A percentile compares a stretch with the other conserved stretches of the same genome.
Evolutionary conservation across 352 stramenopile species (phyloP).

Genomic region (Globisporangium takayamanum): DNA sequence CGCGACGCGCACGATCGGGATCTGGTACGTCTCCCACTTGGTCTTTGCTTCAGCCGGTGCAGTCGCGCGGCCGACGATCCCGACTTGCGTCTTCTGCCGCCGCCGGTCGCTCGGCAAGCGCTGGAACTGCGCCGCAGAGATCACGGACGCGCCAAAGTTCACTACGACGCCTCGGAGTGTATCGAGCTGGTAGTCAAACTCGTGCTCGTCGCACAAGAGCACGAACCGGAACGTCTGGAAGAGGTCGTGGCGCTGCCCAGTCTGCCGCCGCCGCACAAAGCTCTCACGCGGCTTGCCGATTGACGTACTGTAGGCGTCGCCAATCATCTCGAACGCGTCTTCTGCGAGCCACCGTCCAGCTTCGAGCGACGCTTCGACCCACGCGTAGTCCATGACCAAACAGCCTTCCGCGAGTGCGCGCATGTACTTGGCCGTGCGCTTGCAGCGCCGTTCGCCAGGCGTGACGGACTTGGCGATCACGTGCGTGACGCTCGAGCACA

Average conservation of each 20-base stretch:
- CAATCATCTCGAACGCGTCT: conserved; percentile 64
- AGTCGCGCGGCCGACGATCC: conserved; percentile 72
- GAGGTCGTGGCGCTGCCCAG: conserved; percentile 60
- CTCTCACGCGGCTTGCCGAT: conserved; percentile 64
- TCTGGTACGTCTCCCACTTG: conserved; percentile 60
- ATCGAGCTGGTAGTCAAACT: conserved; percentile 73
- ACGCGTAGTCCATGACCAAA: conserved; percentile 74
- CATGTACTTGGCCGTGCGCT: conserved; percentile 85
- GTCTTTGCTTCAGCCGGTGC: conserved; percentile 39
- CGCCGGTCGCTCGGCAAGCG: conserved; percentile 18
- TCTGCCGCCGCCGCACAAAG: conserved; percentile 38
- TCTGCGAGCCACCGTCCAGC: conserved; percentile 64
- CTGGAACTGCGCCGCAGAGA: conserved; percentile 23
- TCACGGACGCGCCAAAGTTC: conserved; percentile 60
- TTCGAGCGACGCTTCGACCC: conserved; percentile 58
- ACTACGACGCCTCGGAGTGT: conserved; percentile 51
- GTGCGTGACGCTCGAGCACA: conserved; percentile 64
- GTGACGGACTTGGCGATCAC: conserved; percentile 61
- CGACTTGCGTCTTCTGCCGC: conserved; percentile 37
- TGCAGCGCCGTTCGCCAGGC: conserved; percentile 39
- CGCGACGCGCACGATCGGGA: conserved; percentile 80
- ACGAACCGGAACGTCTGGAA: conserved; percentile 75
- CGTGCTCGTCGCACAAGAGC: conserved; percentile 51
- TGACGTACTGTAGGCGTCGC: conserved; percentile 75
- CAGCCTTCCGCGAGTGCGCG: conserved; percentile 63